Base-by-base conservation (phyloP, 1,284 basidiomycete genomes). In the Rhodotorula sp. region DNA sequence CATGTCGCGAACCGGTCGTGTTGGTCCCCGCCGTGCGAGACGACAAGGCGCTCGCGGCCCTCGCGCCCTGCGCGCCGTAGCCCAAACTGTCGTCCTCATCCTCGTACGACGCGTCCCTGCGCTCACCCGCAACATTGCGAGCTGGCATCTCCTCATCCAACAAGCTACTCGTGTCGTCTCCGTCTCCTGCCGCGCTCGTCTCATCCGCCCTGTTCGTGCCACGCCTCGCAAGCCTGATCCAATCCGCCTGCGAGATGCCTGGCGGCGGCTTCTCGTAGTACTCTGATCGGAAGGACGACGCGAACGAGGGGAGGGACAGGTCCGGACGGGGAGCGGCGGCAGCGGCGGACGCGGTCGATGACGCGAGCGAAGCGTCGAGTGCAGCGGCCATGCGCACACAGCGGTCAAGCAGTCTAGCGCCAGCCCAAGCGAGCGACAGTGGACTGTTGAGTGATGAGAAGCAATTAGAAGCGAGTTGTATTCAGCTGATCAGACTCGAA, bases 241-340 rank as follows among this genome's bases (percentile, higher is more conserved):
- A 69, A 31, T 65, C 40, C 1, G 18, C 4, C 15, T 40, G 60
- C n/a, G 62, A 26, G 24, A 70, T 52, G 2, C 68, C 68, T 2
- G 64, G 61, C 1, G 68, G 68, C 4, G 68, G 57, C 20, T 46
- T 54, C 15, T 66, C 68, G 50, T 70, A 70, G 56, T 70, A 64
- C 26, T 64, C 64, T 8, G 26, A 18, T 22, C 47, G 46, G 64
- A 70, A 70, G 10, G 64, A 53, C 11, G 40, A n/a, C 8, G 68
- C 68, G 44, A 70, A 65, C 15, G 64, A 66, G 18, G 57, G 48
- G 18, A 70, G 48, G 15, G 61, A 53, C 18, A 53, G 31, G 18
- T 44, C 52, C 28, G 44, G 30, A 20, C 22, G 40, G 18, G 30
- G 44, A 11, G 2, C 13, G 44, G 20, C 10, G 26, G 8, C 34